Percentiles rank a stretch among this genome's conserved stretches.
Evolutionary conservation across 495 filamentous ascomycete species (phyloP).

Genomic region (Hypomontagnella monticulosa): DNA sequence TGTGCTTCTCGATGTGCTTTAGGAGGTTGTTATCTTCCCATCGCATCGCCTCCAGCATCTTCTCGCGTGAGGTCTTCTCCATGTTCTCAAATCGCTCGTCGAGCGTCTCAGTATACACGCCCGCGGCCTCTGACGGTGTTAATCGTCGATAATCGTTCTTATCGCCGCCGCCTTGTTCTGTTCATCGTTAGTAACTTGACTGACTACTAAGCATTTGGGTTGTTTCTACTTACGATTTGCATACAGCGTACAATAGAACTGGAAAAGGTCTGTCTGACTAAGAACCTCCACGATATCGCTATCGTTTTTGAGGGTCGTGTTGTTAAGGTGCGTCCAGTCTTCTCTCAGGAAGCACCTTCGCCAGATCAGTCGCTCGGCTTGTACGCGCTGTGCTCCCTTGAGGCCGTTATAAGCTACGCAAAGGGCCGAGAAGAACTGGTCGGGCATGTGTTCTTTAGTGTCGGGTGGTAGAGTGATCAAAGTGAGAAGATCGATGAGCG

Average conservation of each 20-base stretch:
- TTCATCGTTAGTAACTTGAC: conserved; percentile 24
- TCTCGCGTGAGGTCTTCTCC: conserved; percentile 59
- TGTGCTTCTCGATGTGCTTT: conserved; percentile 64
- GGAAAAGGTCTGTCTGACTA: conserved; percentile 60
- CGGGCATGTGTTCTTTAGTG: conserved; percentile 49
- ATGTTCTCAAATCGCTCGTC: conserved; percentile 62
- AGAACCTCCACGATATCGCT: conserved; percentile 55
- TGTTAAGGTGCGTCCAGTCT: conserved; percentile 73
- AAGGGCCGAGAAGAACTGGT: conserved; percentile 77
- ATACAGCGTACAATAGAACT: conserved; percentile 56
- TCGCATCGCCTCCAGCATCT: conserved; percentile 62
- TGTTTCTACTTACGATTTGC: conserved; percentile 53
- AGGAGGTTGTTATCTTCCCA: conserved; percentile 64
- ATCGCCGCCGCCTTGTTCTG: conserved; percentile 36
- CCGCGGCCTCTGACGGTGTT: conserved; percentile 61
- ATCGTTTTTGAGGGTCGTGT: conserved; percentile 63
- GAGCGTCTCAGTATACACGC: conserved; percentile 62
- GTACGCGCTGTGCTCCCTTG: conserved; percentile 60
- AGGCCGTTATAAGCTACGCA: conserved; percentile 68
- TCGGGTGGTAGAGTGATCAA: conserved; percentile 64
- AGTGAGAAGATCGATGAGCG: conserved; percentile 84
- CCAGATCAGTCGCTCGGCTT: conserved; percentile 80
- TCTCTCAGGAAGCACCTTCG: conserved; percentile 81
- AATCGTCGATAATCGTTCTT: conserved; percentile 40
- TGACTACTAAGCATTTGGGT: neutral